phyloP scores from a whole-genome alignment of 371 early-diverging fungal species.

The Haplosporangium sp. region DNA sequence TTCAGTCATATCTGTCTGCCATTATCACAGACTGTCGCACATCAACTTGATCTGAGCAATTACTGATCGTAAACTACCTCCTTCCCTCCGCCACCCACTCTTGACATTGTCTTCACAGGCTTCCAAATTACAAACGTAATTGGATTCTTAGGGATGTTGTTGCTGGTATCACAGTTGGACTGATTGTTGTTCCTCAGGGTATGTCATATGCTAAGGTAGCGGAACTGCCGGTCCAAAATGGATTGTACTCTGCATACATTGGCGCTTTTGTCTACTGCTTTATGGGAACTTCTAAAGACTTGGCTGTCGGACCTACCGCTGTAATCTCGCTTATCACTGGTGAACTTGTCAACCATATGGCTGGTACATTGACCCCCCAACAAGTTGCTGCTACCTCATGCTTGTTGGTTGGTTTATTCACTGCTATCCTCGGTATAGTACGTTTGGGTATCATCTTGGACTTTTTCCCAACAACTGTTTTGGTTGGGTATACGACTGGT shows the following conservation, averaged over 20 bases:
- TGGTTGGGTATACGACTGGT: conserved; percentile 82
- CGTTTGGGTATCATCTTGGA: conserved; percentile 85
- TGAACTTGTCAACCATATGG: conserved; percentile 58
- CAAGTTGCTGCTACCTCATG: conserved; percentile 65
- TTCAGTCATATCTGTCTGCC: not conserved
- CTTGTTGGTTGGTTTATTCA: conserved; percentile 75
- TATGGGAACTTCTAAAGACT: conserved; percentile 88
- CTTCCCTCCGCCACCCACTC: not conserved
- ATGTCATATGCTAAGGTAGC: conserved; percentile 91
- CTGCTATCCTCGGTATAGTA: conserved; percentile 74
- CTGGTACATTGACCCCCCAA: conserved; percentile 53
- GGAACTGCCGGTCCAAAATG: conserved; percentile 82
- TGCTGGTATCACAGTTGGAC: conserved; percentile 88
- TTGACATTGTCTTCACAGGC: conserved; percentile 28
- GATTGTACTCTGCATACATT: conserved; percentile 87
- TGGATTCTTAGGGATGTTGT: conserved; percentile 89
- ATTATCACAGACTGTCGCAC: not conserved
- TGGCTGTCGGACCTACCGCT: conserved; percentile 91
- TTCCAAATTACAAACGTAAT: conserved; percentile 55
- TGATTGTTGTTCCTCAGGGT: conserved; percentile 86
- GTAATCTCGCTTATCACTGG: conserved; percentile 81
- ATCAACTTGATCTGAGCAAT: too few relatives aligned
- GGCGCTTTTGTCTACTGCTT: conserved; percentile 83
- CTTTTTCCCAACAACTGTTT: conserved; percentile 82
- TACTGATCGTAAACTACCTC: not conserved